Base-by-base conservation (phyloP, 345 rosid species). In the Crucihimalaya himalaica region DNA sequence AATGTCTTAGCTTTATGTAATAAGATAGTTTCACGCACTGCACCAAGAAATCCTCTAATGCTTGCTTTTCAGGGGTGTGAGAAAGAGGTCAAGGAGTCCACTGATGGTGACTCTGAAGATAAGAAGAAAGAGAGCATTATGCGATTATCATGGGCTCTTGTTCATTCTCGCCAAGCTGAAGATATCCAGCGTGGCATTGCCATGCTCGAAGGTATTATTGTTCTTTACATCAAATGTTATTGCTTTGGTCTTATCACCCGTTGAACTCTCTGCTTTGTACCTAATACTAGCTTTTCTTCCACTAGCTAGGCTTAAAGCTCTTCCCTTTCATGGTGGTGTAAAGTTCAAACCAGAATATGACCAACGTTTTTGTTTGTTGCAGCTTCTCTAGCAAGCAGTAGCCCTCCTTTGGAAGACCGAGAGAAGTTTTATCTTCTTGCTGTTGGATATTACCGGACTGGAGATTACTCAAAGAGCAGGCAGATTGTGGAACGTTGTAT, bases 121-220 rank as follows among this genome's bases (percentile, higher is more conserved):
- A 57, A 53, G 35, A 87, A 87, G 79, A 83, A 66, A 50, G 90
- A 89, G 43, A 81, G 89, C 82, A 77, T 89, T 7, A 91, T 86
- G 90, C 63, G 96, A n/a, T 79, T 91, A 66, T 89, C 97, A 9
- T 91, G 97, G 97, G 89, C 93, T 23, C 96, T 91, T 68, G 96
- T 86, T 74, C 97, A 89, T 75, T 91, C 97, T 9, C 82, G 81
- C 10, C 88, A 86, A 70, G 63, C 84, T 3, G 97, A 86, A 77
- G 89, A 89, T 59, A 86, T 87, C 59, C 96, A 87, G 63, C 93
- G 96, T 18, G 97, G 93, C 40, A 79, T 85, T 16, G 92, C 83
- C 40, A 85, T 91, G 97, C 88, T 91, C 54, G 89, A 88, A 78
- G 86, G 96, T 88, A 72, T n/a, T 88, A 72, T n/a, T n/a, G 1